A percentile compares a stretch with the other conserved stretches of the same genome.
These are phyloP conservation scores for Xylariaceae sp. DNA, from an alignment of 2,329 filamentous ascomycete genomes.

Conservation along the genomic window DNA sequence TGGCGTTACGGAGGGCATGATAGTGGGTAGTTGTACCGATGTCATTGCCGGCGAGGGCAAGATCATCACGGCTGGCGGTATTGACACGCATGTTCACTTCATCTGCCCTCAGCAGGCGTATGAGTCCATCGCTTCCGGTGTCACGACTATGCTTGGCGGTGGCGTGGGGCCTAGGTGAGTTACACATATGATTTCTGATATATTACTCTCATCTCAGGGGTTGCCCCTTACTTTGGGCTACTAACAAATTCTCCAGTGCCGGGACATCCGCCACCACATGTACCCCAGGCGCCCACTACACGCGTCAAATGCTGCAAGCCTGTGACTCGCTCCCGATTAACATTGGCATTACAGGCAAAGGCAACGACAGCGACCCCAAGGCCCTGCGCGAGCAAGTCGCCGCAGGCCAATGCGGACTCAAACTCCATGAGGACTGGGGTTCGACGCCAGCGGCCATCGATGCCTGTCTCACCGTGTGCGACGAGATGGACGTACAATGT, in stretches of 20 bases:
- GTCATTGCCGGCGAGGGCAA: constrained; percentile 85
- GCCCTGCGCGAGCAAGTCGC: constrained; percentile 74
- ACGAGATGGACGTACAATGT: constrained; percentile 87
- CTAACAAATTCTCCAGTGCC: constrained; percentile 48
- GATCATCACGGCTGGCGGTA: constrained; percentile 84
- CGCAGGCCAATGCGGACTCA: constrained; percentile 84
- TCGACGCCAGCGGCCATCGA: constrained; percentile 88
- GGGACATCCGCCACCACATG: constrained; percentile 91
- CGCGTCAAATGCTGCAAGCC: constrained; percentile 85
- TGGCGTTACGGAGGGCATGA: constrained; percentile 69
- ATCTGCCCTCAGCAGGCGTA: constrained; percentile 90
- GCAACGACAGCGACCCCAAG: constrained; percentile 69
- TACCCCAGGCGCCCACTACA: constrained; percentile 77
- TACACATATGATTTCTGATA: too few species aligned
- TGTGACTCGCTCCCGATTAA: constrained; percentile 79
- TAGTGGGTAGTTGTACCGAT: constrained; percentile 84
- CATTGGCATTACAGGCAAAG: constrained; percentile 86
- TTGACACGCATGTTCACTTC: constrained; percentile 89
- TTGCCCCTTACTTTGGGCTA: constrained; percentile 13
- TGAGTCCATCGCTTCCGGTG: constrained; percentile 76
- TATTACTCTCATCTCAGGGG: too few species aligned
- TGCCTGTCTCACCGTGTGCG: constrained; percentile 76
- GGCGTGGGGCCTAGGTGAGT: constrained; percentile 78
- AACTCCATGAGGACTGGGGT: constrained; percentile 96
- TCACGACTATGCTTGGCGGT: constrained; percentile 87